Evolutionary conservation across 176 grass and related monocot genomes (phyloP).

Genomic region (Aegilops bicornis): DNA sequence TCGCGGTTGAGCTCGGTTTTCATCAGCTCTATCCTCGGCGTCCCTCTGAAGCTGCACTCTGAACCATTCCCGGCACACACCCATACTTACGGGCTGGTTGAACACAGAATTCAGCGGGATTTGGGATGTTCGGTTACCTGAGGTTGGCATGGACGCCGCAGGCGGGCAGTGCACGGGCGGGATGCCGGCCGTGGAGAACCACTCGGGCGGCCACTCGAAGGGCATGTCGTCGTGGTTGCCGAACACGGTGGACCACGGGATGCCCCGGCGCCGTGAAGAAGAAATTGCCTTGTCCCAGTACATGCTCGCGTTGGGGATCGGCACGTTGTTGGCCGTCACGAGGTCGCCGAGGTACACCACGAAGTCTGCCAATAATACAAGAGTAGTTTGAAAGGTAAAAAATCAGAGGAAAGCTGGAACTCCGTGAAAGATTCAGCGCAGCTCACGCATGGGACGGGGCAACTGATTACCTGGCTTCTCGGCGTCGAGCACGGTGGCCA

Average conservation of each 20-base stretch:
- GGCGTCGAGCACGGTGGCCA: conserved; percentile 70
- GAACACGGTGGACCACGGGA: conserved; percentile 73
- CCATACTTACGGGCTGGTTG: background rate
- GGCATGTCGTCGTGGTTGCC: conserved; percentile 89
- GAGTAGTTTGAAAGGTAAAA: background rate
- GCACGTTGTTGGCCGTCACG: conserved; percentile 85
- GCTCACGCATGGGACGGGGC: too few species aligned
- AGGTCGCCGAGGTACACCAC: conserved; percentile 93
- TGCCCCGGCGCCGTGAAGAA: conserved; percentile 36
- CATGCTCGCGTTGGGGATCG: conserved; percentile 69
- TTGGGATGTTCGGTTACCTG: conserved; percentile 27
- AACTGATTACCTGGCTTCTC: conserved; percentile 60
- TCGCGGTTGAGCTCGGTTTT: conserved; percentile 39
- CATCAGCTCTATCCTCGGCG: conserved; percentile 49
- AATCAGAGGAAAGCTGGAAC: background rate
- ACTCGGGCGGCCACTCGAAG: conserved; percentile 86
- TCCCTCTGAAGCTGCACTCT: conserved; percentile 63
- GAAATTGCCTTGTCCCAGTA: conserved; percentile 85
- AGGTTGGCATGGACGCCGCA: background rate
- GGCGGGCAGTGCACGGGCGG: conserved; percentile 50
- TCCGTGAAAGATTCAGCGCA: background rate
- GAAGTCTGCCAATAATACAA: conserved; percentile 46
- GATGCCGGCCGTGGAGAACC: conserved; percentile 74
- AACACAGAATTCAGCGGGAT: too few species aligned
- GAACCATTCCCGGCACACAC: background rate